A percentile compares a stretch with the other conserved stretches of the same genome.
These are phyloP conservation scores for Arthroderma uncinatum DNA, from an alignment of 2,329 filamentous ascomycete species.

Conservation along the genomic window DNA sequence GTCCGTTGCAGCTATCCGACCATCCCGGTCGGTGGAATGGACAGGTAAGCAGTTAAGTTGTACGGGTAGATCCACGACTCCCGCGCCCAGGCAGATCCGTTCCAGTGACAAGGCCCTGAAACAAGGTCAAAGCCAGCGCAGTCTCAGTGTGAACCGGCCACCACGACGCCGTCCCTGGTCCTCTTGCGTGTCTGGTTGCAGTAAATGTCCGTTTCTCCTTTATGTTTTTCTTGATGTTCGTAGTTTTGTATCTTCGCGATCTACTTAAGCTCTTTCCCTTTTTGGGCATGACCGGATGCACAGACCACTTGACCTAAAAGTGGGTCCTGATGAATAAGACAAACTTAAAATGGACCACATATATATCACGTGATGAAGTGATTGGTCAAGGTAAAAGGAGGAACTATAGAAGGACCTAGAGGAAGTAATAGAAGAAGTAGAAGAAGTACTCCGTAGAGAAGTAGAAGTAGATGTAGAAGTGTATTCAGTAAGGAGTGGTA, in stretches of 20 bases:
- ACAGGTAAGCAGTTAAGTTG: constrained; percentile 1
- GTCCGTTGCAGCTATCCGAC: background rate
- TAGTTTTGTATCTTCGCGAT: background rate
- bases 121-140: too few relatives aligned
- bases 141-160: too few relatives aligned
- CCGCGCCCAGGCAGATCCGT: background rate
- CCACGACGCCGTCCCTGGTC: too few relatives aligned
- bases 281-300: background rate
- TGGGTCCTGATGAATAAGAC: background rate
- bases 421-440: background rate
- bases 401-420: too few relatives aligned
- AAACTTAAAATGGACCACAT: background rate
- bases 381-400: background rate
- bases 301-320: background rate
- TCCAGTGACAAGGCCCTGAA: too few relatives aligned
- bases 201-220: background rate
- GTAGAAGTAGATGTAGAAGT: background rate
- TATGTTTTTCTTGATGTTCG: background rate
- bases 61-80: background rate
- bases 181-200: too few relatives aligned
- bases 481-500: too few relatives aligned
- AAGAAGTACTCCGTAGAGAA: background rate
- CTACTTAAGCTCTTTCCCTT: background rate
- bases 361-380: background rate
- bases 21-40: background rate